Evolutionary conservation across 2,329 filamentous ascomycete genomes (phyloP).

Genomic region (Graphilbum ipis-grandicollis): DNA sequence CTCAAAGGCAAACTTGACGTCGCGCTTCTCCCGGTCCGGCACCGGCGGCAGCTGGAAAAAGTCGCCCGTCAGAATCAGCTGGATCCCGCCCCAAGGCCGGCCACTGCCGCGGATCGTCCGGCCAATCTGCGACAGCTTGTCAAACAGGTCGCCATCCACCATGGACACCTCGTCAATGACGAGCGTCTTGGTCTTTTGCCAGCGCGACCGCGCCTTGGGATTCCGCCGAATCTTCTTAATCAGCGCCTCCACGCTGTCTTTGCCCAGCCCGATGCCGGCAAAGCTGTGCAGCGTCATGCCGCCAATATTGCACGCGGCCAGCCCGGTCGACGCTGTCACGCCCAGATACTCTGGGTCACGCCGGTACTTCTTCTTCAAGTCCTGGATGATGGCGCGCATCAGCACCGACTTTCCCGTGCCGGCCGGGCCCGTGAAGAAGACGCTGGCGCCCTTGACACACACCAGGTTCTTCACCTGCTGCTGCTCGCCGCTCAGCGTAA

Average conservation of each 20-base stretch:
- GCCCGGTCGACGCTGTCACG: slow-evolving; percentile 85
- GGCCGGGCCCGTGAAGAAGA: slow-evolving; percentile 95
- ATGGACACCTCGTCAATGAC: slow-evolving; percentile 95
- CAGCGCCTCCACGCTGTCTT: slow-evolving; percentile 63
- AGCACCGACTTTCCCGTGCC: slow-evolving; percentile 95
- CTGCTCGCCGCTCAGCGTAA: slow-evolving; percentile 77
- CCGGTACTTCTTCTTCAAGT: slow-evolving; percentile 58
- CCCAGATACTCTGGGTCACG: slow-evolving; percentile 72
- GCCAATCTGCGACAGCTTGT: slow-evolving; percentile 84
- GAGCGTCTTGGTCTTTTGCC: slow-evolving; percentile 74
- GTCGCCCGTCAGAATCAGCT: slow-evolving; percentile 87
- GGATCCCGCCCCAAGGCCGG: slow-evolving; percentile 86
- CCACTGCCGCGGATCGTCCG: slow-evolving; percentile 77
- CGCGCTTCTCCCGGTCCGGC: slow-evolving; percentile 51
- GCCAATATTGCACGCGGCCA: slow-evolving; percentile 92
- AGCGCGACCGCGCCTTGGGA: slow-evolving; percentile 70
- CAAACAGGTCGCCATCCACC: slow-evolving; percentile 93
- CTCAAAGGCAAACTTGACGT: slow-evolving; percentile 83
- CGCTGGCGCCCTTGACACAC: slow-evolving; percentile 62
- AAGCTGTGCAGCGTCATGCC: slow-evolving; percentile 95
- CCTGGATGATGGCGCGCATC: slow-evolving; percentile 76
- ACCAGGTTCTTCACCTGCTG: slow-evolving; percentile 70
- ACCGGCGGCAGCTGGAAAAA: slow-evolving; percentile 97
- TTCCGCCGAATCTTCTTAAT: slow-evolving; percentile 86
- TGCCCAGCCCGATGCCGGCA: slow-evolving; percentile 84